Base-by-base conservation (phyloP, 176 grass and related monocot species). In the Oryza brachyantha region DNA sequence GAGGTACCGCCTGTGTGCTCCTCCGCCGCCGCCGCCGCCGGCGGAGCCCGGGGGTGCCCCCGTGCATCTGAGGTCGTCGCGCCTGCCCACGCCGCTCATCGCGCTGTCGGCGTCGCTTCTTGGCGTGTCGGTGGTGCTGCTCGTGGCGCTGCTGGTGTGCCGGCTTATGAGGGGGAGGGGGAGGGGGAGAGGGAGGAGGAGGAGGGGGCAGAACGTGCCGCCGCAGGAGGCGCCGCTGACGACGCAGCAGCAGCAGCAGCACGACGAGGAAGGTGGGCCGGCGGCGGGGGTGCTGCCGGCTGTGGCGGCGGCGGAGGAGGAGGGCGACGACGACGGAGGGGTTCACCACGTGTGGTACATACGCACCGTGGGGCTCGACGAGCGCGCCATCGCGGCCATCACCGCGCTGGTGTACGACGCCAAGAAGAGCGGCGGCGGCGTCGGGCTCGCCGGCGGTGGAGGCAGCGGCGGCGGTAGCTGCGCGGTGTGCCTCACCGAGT, bases 281-380 rank as follows among this genome's bases (percentile, higher is more conserved):
- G 68, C 37, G 10, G 29, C 61, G 46, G 73, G 32, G 8, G 6
- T 3, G 68, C 36, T 25, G 60, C 29, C 25, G 75, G 64, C 50
- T 8, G 81, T 0, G 68, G 13, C 5, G 38, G 36, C 8, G 63
- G 64, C 4, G 21, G 40, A 52, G 10, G 28, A 41, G 39, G 63
- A 10, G 26, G 78, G 42, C 3, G 71, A 5, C 6, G 68, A 12
- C 24, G 87, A 76, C 39, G 81, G 57, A 41, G 87, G 83, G 28
- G 64, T 86, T 36, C 92, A 94, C 77, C 88, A 97, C 64, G 85
- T 88, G 10, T 97, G 92, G 95, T 90, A 88, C 61, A 97, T 97
- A 37, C 72, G 83, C 8, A 97, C 94, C 36, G 92, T 93, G 60
- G 94, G 94, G 17, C 87, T 94, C 78, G 89, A 93, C 82, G 91